A percentile compares a stretch with the other conserved stretches of the same genome.
These are phyloP conservation scores for Solanum chmielewskii DNA, from an alignment of 257 asterid genomes.

Conservation along the genomic window DNA sequence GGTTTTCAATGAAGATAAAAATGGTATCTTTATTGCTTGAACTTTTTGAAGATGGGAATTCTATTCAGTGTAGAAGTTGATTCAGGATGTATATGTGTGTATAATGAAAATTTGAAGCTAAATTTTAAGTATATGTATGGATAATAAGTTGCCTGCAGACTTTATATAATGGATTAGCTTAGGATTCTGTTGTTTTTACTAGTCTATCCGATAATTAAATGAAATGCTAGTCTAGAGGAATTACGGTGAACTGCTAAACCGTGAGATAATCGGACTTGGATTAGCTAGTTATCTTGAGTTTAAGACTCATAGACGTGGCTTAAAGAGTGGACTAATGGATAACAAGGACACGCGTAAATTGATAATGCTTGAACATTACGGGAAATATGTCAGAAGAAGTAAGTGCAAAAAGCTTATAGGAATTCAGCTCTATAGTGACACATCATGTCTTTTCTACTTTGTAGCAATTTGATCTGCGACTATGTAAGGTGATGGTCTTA, in stretches of 20 bases:
- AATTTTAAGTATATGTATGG: neutral
- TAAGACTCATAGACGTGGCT: neutral
- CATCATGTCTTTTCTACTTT: neutral
- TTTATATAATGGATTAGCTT: neutral
- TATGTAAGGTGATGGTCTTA: neutral
- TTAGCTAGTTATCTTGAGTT: neutral
- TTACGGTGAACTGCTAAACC: neutral
- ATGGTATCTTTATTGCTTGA: neutral
- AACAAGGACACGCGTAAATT: neutral
- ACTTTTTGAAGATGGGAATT: neutral
- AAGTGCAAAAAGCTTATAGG: neutral
- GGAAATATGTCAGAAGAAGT: neutral
- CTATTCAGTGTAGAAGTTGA: neutral
- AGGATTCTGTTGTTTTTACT: neutral
- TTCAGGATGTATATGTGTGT: neutral
- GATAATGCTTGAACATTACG: neutral
- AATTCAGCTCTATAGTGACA: neutral
- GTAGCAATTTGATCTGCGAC: neutral
- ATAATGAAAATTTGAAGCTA: neutral
- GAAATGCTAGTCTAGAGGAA: neutral
- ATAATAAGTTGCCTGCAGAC: neutral
- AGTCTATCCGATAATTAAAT: neutral
- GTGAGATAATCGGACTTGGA: neutral
- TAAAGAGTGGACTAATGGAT: neutral
- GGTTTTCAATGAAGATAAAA: neutral